Conservation (phyloP, 306 rosid genomes). For the Biancaea sappan region DNA sequence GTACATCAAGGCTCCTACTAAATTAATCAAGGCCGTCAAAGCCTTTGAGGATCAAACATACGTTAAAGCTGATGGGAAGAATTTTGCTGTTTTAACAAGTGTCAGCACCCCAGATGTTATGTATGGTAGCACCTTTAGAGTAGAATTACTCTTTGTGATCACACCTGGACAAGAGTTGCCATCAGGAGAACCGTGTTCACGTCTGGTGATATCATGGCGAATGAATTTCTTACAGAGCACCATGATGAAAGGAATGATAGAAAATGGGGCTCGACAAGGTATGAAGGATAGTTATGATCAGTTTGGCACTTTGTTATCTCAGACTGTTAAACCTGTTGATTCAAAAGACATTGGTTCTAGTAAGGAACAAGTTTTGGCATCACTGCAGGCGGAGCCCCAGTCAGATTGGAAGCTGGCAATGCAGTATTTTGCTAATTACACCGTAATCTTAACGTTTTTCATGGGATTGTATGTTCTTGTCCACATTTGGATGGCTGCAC, state of each 20-base stretch:
- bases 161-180: constrained; percentile 88
- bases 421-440: constrained; percentile 87
- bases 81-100: constrained; percentile 62
- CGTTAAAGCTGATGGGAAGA: constrained; percentile 88
- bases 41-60: constrained; percentile 84
- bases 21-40: constrained; percentile 77
- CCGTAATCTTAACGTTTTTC: constrained; percentile 63
- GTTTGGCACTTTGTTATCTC: constrained; percentile 68
- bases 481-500: constrained; percentile 79
- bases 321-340: constrained; percentile 72
- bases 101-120: constrained; percentile 87
- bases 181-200: constrained; percentile 78
- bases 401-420: constrained; percentile 88
- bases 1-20: constrained; percentile 78
- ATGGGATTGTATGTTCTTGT: constrained; percentile 76
- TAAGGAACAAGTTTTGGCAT: constrained; percentile 87
- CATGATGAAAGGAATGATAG: constrained; percentile 97
- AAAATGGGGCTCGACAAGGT: constrained; percentile 90
- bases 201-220: constrained; percentile 86
- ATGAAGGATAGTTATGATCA: constrained; percentile 87
- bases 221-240: constrained; percentile 88
- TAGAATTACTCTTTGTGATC: constrained; percentile 75
- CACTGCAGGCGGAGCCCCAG: constrained; percentile 77
- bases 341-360: constrained; percentile 64
- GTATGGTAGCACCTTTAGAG: constrained; percentile 78